Percentiles rank a stretch among this genome's conserved stretches.
These are phyloP conservation scores for Alternaria arbusti DNA, from an alignment of 2,329 filamentous ascomycete genomes.

Conservation along the genomic window DNA sequence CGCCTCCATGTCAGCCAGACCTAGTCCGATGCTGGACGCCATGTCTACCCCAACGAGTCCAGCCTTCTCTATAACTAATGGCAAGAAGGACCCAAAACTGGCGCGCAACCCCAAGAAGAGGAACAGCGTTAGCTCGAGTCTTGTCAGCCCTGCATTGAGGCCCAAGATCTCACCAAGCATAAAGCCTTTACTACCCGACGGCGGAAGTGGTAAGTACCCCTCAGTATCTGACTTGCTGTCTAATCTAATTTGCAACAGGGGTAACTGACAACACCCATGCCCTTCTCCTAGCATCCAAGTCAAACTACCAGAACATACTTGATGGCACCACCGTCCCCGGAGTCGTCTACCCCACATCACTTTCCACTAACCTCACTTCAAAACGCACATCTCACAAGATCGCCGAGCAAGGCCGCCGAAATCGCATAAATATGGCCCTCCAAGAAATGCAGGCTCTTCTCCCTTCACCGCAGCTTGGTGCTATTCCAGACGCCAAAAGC, in stretches of 20 bases:
- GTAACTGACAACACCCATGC: conserved; percentile 66
- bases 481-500: conserved; percentile 42
- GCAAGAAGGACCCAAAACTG: conserved; percentile 42
- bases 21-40: conserved; percentile 61
- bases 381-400: conserved; percentile 98
- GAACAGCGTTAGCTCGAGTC: conserved; percentile 66
- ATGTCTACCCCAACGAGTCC: conserved; percentile 59
- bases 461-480: conserved; percentile 60
- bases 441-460: conserved; percentile 88
- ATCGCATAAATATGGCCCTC: conserved; percentile 92
- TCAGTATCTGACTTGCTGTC: neutral
- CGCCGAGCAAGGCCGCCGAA: conserved; percentile 92
- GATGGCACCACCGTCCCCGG: conserved; percentile 92
- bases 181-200: conserved; percentile 82
- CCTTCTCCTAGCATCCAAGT: conserved; percentile 88
- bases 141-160: conserved; percentile 84
- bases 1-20: conserved; percentile 34
- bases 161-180: conserved; percentile 94
- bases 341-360: conserved; percentile 85
- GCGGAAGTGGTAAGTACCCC: conserved; percentile 56
- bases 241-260: conserved; percentile 38
- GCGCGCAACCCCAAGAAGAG: conserved; percentile 48
- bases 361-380: conserved; percentile 92
- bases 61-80: conserved; percentile 32
- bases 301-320: conserved; percentile 96